Evolutionary conservation across 2,329 filamentous ascomycete genomes (phyloP).

Genomic region (Zalaria obscura): DNA sequence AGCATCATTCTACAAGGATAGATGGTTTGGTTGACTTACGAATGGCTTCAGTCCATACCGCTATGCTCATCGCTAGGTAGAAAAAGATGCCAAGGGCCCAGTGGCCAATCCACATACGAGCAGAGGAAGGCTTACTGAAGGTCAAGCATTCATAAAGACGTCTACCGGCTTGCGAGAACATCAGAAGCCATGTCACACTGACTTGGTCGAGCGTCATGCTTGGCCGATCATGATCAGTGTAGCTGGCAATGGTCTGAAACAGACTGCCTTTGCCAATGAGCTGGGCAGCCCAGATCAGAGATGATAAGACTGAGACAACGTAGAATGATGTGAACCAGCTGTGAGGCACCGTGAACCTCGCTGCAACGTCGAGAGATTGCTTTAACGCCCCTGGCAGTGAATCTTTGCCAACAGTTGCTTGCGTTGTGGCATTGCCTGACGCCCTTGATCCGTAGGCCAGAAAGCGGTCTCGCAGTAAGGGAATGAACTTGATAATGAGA

Average conservation of each 20-base stretch:
- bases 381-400: not conserved
- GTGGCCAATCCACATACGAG: constrained; percentile 74
- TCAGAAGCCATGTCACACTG: constrained; percentile 52
- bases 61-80: constrained; percentile 59
- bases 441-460: constrained; percentile 46
- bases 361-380: constrained; percentile 27
- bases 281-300: constrained; percentile 60
- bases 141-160: constrained; percentile 61
- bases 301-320: constrained; percentile 51
- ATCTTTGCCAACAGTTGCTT: constrained; percentile 8
- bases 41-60: constrained; percentile 74
- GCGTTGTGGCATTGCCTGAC: constrained; percentile 7
- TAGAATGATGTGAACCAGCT: constrained; percentile 88
- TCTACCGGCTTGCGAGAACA: constrained; percentile 60
- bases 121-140: constrained; percentile 52
- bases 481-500: constrained; percentile 35
- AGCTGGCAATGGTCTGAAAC: constrained; percentile 33
- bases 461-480: constrained; percentile 40
- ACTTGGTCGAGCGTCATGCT: constrained; percentile 51
- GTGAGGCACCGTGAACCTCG: constrained; percentile 59
- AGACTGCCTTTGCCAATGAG: constrained; percentile 39
- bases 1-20: constrained; percentile 3
- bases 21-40: constrained; percentile 33
- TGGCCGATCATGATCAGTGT: constrained; percentile 9
- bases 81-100: constrained; percentile 68